These are phyloP conservation scores for Goffeauzyma gilvescens DNA, from an alignment of 768 basidiomycete species.

Conservation along the genomic window DNA sequence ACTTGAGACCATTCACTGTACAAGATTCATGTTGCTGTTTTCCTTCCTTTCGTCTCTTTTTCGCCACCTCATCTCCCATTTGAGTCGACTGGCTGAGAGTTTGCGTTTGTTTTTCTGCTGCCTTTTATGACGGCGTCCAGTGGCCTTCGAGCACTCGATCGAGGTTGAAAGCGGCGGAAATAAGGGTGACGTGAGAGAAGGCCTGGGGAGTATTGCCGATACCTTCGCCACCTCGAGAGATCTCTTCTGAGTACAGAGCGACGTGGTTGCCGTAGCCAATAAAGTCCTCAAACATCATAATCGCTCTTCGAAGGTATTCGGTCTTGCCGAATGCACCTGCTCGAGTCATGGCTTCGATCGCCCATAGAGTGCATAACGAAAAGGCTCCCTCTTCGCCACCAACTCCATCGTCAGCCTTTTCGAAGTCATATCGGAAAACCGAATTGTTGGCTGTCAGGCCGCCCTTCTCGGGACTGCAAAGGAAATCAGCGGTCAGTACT, in stretches of 20 bases:
- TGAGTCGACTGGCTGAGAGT: no score
- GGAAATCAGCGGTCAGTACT: background rate
- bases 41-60: no score
- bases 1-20: no score
- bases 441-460: slow-evolving; percentile 67
- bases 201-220: slow-evolving; percentile 33
- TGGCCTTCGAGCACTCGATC: slow-evolving; percentile 16
- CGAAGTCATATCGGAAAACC: slow-evolving; percentile 66
- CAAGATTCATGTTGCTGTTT: no score
- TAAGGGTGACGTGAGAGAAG: slow-evolving; percentile 31
- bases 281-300: slow-evolving; percentile 33
- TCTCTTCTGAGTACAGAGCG: slow-evolving; percentile 53
- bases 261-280: slow-evolving; percentile 50
- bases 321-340: slow-evolving; percentile 58
- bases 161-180: slow-evolving; percentile 27
- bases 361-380: slow-evolving; percentile 46
- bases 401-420: slow-evolving; percentile 73
- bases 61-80: no score
- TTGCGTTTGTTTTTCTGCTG: no score
- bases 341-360: slow-evolving; percentile 53
- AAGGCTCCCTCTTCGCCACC: slow-evolving; percentile 90
- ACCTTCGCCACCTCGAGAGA: slow-evolving; percentile 49
- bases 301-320: slow-evolving; percentile 44
- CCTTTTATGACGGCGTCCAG: no score
- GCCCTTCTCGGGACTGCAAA: slow-evolving; percentile 50